A percentile compares a stretch with the other conserved stretches of the same genome.
Evolutionary conservation across 2,329 filamentous ascomycete genomes (phyloP).

Genomic region (Colletotrichum endophyticum): DNA sequence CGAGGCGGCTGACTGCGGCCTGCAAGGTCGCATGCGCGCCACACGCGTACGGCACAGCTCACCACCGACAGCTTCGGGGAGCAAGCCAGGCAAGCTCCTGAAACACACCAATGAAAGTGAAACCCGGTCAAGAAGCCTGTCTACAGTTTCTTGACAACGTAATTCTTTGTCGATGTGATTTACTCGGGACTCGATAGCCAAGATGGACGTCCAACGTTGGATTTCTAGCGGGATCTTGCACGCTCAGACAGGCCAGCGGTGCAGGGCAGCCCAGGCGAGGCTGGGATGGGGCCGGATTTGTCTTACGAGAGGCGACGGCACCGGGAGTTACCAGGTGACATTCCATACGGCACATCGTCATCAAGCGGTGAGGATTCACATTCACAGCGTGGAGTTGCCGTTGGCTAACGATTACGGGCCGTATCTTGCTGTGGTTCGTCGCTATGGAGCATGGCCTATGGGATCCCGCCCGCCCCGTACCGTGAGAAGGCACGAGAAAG

Average conservation of each 20-base stretch:
- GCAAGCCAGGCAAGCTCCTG: constrained; percentile 2
- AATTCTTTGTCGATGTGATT: neutral
- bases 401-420: constrained; percentile 19
- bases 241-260: neutral
- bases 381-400: constrained; percentile 10
- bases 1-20: constrained; percentile 6
- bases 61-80: neutral
- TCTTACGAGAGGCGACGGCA: constrained; percentile 2
- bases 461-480: neutral
- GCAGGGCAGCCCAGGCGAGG: neutral
- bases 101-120: constrained; percentile 18
- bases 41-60: neutral
- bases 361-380: constrained; percentile 18
- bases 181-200: neutral
- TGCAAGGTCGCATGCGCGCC: constrained; percentile 3
- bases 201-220: neutral
- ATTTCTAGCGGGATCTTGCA: neutral
- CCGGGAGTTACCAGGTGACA: constrained; percentile 12
- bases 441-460: neutral
- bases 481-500: neutral
- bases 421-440: constrained; percentile 11
- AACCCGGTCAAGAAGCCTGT: neutral
- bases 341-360: constrained; percentile 8
- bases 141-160: neutral
- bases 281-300: neutral